Conservation (phyloP, 495 filamentous ascomycete genomes). For the Xylaria cubensis region DNA sequence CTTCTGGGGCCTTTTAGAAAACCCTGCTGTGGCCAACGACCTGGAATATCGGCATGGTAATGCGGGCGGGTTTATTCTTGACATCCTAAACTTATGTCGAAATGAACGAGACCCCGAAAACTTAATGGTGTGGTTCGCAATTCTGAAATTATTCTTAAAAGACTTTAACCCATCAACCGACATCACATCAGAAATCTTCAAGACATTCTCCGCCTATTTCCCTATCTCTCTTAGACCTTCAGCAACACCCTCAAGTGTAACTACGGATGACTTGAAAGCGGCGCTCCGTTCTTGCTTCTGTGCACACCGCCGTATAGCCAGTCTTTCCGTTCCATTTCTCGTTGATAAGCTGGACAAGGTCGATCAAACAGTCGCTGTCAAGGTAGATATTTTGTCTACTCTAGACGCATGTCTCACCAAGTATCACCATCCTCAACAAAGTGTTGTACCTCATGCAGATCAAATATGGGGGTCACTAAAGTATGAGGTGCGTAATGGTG, state of each 20-base stretch:
- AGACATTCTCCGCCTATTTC: constrained; percentile 58
- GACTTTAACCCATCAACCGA: constrained; percentile 50
- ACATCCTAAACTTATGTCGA: constrained; percentile 51
- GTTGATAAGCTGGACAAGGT: constrained; percentile 58
- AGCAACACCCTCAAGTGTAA: constrained; percentile 50
- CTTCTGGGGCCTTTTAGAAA: constrained; percentile 47
- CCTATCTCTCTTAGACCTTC: constrained; percentile 57
- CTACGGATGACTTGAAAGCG: constrained; percentile 55
- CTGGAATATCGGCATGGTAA: constrained; percentile 49
- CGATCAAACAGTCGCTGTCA: constrained; percentile 57
- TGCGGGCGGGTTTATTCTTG: constrained; percentile 47
- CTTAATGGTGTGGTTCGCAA: constrained; percentile 56
- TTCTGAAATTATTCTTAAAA: constrained; percentile 45
- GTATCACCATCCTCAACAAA: constrained; percentile 49
- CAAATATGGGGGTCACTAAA: constrained; percentile 62
- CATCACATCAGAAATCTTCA: constrained; percentile 52
- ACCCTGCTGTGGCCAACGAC: constrained; percentile 45
- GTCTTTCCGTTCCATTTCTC: constrained; percentile 51
- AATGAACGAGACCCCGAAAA: constrained; percentile 58
- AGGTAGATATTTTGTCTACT: constrained; percentile 59
- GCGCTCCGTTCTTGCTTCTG: constrained; percentile 56
- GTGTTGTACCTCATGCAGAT: constrained; percentile 47
- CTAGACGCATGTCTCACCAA: constrained; percentile 52
- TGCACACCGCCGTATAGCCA: constrained; percentile 48
- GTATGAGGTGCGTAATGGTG: constrained; percentile 64